Evolutionary conservation across 768 basidiomycete genomes (phyloP), one percentile per base, ranked within the genome.

Genomic region (Pleurotus tuber-regium): DNA sequence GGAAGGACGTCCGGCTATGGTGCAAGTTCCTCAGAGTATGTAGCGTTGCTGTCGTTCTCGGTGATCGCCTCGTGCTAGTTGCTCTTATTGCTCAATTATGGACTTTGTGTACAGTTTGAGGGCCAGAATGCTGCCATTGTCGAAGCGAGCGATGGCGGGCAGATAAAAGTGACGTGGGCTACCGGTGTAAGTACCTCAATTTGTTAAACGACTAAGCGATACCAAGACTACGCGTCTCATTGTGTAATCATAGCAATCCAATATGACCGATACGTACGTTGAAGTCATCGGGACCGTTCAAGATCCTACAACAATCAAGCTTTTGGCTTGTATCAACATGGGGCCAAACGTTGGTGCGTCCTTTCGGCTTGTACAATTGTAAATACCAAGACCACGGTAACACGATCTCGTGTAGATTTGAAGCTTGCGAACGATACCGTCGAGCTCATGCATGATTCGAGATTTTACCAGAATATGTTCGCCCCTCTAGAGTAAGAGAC

Each of bases 261-360:
- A 72, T 40, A 67, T 84, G 46, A 66, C 67, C 1, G 82, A 80
- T 46, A 68, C 77, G 2, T 89, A 69, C 55, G 69, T 86, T 40
- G 89, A 92, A 63, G 69, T 91, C 47, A 75, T 91, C 24, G 89
- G 87, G 4, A 75, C 63, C 4, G 87, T 83, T 18, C 51, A 72
- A 19, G 72, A 82, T 53, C 70, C 80, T 21, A 72, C 79, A 12
- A 79, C 76, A 2, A 66, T 92, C 58, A 81, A 80, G 61, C 75
- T 83, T 65, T 57, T 83, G 59, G 68, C 65, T 1, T 70, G 69
- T 49, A 74, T 83, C 53, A 76, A 77, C 59, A 65, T 90, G 63
- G 87, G 87, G 4, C 60, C 72, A 10, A 74, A 80, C 26, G 69
- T 91, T 2, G 87, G 89, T 87, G 62, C 29, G 82, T 63, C n/a